A percentile compares a stretch with the other conserved stretches of the same genome.
These are phyloP conservation scores for Termitomyces sp. DNA, from an alignment of 1,284 basidiomycete species.

Conservation along the genomic window DNA sequence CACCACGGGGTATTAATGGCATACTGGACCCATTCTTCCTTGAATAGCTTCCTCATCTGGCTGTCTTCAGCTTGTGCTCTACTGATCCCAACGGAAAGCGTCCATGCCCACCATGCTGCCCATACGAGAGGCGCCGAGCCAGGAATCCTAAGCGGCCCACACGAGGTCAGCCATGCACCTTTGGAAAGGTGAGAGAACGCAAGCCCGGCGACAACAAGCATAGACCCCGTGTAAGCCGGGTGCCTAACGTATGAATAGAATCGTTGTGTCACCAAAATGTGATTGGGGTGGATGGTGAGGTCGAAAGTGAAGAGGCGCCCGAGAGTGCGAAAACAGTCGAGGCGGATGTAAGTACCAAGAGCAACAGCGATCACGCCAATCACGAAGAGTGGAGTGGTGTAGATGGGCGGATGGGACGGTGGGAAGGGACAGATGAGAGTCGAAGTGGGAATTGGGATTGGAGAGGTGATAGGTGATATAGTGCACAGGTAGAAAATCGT, in stretches of 20 bases:
- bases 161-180: conserved; percentile 51
- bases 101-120: conserved; percentile 24
- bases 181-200: conserved; percentile 46
- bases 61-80: conserved; percentile 40
- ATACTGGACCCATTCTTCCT: conserved; percentile 38
- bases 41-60: conserved; percentile 37
- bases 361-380: conserved; percentile 44
- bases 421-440: conserved; percentile 29
- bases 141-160: conserved; percentile 31
- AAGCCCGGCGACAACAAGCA: conserved; percentile 47
- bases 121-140: conserved; percentile 32
- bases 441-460: conserved; percentile 20
- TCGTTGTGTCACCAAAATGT: conserved; percentile 49
- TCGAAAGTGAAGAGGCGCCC: conserved; percentile 61
- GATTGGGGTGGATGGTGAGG: conserved; percentile 50
- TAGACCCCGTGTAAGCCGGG: conserved; percentile 47
- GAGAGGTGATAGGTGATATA: conserved; percentile 24
- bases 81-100: conserved; percentile 34
- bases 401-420: conserved; percentile 29
- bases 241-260: conserved; percentile 52
- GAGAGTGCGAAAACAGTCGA: conserved; percentile 39
- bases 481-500: conserved; percentile 39
- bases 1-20: conserved; percentile 33
- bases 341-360: conserved; percentile 42
- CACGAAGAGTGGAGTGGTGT: conserved; percentile 42